These are phyloP conservation scores for Begonia fuchsioides DNA, from an alignment of 306 rosid species.

Conservation along the genomic window DNA sequence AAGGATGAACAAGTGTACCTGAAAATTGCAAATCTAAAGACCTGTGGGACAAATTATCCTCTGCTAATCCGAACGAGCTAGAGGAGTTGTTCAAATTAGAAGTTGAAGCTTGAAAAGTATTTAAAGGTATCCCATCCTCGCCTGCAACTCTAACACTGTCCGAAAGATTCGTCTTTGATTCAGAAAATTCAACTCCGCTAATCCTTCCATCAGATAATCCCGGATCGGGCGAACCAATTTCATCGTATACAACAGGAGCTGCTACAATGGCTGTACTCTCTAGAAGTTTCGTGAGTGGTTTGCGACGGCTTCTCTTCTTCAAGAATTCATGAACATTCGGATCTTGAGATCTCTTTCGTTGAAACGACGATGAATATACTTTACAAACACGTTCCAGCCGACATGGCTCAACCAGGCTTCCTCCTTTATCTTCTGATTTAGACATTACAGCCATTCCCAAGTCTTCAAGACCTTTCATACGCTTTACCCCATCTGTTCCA, in stretches of 20 bases:
- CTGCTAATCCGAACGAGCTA: constrained; percentile 26
- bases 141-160: constrained; percentile 30
- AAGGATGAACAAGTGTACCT: constrained; percentile 30
- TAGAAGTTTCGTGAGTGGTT: constrained; percentile 76
- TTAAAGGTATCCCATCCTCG: constrained; percentile 46
- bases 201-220: constrained; percentile 39
- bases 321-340: constrained; percentile 44
- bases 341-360: constrained; percentile 72
- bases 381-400: constrained; percentile 49
- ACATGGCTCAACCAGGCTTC: constrained; percentile 38
- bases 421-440: constrained; percentile 37
- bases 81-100: constrained; percentile 18
- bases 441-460: constrained; percentile 53
- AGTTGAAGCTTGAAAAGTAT: constrained; percentile 34
- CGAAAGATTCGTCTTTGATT: constrained; percentile 29
- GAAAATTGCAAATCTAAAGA: constrained; percentile 47
- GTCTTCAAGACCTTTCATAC: constrained; percentile 93
- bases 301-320: constrained; percentile 61
- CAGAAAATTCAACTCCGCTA: constrained; percentile 38
- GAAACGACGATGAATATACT: constrained; percentile 29
- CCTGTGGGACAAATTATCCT: constrained; percentile 34
- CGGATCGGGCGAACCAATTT: constrained; percentile 30
- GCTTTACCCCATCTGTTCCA: constrained; percentile 83
- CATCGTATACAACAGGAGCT: constrained; percentile 54
- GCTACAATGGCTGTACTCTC: constrained; percentile 81